Evolutionary conservation across 2,329 filamentous ascomycete species (phyloP).

Genomic region (Furcasterigmium sp.): DNA sequence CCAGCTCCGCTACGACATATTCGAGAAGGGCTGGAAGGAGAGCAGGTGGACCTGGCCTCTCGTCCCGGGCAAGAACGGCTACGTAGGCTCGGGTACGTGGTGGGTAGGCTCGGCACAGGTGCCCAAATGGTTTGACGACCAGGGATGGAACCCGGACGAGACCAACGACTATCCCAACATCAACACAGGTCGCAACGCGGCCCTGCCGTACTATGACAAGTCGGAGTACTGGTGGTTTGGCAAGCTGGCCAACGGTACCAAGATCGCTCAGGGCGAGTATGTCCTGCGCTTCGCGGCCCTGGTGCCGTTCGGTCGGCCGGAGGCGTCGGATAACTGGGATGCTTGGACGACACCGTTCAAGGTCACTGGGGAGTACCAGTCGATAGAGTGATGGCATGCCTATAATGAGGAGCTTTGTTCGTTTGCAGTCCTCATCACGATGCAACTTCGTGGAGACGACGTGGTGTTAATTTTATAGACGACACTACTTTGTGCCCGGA

Average conservation of each 20-base stretch:
- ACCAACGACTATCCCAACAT: not conserved
- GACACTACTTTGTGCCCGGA: no score
- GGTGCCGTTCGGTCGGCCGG: conserved; percentile 17
- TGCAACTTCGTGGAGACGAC: no score
- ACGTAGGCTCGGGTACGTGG: conserved; percentile 15
- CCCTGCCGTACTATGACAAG: not conserved
- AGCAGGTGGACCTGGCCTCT: conserved; percentile 19
- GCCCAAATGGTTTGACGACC: conserved; percentile 1
- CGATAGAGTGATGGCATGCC: no score
- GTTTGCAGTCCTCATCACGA: no score
- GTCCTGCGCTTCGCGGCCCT: conserved; percentile 19
- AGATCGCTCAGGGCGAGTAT: conserved; percentile 9
- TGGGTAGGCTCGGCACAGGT: conserved; percentile 5
- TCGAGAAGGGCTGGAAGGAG: conserved; percentile 19
- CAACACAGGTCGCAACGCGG: not conserved
- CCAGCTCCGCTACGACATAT: conserved; percentile 15
- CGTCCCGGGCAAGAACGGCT: conserved; percentile 19
- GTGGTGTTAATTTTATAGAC: no score
- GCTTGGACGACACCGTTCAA: conserved; percentile 5
- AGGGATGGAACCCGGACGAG: conserved; percentile 3
- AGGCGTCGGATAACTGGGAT: conserved; percentile 15
- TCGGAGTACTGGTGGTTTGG: conserved; percentile 11
- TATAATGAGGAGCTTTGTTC: no score
- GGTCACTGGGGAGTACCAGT: not conserved
- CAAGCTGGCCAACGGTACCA: conserved; percentile 9